These are phyloP conservation scores for Viridothelium virens DNA, from an alignment of 495 filamentous ascomycete genomes.

Conservation along the genomic window DNA sequence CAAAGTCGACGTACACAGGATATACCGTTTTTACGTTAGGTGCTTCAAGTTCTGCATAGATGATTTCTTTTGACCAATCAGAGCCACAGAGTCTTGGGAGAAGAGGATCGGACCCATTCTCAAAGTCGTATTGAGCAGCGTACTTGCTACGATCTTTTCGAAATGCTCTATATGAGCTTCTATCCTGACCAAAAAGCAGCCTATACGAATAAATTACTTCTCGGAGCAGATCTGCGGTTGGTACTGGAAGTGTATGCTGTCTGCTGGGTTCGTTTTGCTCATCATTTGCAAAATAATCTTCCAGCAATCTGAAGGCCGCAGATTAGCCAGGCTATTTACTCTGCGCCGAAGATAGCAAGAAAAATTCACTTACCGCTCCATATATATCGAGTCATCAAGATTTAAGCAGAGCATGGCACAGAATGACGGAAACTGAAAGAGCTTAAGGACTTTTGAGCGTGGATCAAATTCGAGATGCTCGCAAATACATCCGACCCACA, in stretches of 20 bases:
- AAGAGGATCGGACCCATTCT: neutral
- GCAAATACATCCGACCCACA: neutral
- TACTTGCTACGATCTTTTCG: neutral
- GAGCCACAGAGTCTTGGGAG: neutral
- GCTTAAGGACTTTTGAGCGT: neutral
- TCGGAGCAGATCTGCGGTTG: neutral
- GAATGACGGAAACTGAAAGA: neutral
- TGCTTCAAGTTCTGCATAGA: conserved; percentile 1
- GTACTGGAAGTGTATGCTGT: neutral
- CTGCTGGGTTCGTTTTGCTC: neutral
- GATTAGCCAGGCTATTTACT: neutral
- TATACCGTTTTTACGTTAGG: neutral
- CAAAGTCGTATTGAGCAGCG: neutral
- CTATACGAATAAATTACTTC: neutral
- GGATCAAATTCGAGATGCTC: neutral
- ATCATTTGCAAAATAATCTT: neutral
- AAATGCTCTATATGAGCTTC: neutral
- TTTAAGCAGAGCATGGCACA: neutral
- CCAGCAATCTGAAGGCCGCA: neutral
- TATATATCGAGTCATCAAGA: neutral
- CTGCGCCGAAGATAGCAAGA: neutral
- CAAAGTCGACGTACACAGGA: neutral
- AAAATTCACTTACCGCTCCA: neutral
- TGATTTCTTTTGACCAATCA: neutral
- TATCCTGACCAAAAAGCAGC: neutral